Base-by-base conservation (phyloP, 2,329 filamentous ascomycete genomes). In the Pyrenochaeta sp. region DNA sequence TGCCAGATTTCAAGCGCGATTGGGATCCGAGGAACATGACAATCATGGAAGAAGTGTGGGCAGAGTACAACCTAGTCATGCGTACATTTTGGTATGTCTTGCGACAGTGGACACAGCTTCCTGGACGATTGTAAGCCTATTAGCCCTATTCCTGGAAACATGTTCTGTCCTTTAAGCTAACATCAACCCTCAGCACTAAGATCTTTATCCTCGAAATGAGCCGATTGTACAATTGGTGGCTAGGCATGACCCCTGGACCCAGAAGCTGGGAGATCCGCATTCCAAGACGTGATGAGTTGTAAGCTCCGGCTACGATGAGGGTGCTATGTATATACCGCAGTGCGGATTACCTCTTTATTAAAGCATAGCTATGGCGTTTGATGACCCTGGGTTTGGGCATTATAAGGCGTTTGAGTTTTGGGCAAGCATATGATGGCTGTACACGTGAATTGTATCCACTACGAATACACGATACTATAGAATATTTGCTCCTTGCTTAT, bases 61-160 rank as follows among this genome's bases (percentile, higher is more conserved):
- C 82, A 0, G 94, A 98, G 75, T 74, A 89, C 27, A 74, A 77
- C 4, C 77, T 87, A 14, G 82, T 97, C 11, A 84, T 81, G 67
- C 80, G 82, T 52, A 87, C 87, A 0, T 80, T 85, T 42, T 83
- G 85, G 63, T 86, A 87, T 64, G 87, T 98, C 1, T 20, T 95
- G 7, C 82, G 75, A 60, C 84, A 85, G 54, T 99, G 92, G 91
- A 49, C 87, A 5, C 77, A 81, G 18, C 79, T 92, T 42, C 93
- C 93, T 0, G 80, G 76, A 40, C 83, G 83, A 57, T 51, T 90
- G 90, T 95, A 83, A 86, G 90, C 86, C 45, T 18, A n/a, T 21
- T 29, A 9, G 4, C 5, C 29, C n/a, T 45, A n/a, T n/a, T 20
- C 27, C 10, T 12, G n/a, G n/a, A n/a, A 7, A 30, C 12, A 39